Percentiles rank a stretch among this genome's conserved stretches.
Conservation (phyloP, 441 rosid species). For the Bruguiera hainesii region DNA sequence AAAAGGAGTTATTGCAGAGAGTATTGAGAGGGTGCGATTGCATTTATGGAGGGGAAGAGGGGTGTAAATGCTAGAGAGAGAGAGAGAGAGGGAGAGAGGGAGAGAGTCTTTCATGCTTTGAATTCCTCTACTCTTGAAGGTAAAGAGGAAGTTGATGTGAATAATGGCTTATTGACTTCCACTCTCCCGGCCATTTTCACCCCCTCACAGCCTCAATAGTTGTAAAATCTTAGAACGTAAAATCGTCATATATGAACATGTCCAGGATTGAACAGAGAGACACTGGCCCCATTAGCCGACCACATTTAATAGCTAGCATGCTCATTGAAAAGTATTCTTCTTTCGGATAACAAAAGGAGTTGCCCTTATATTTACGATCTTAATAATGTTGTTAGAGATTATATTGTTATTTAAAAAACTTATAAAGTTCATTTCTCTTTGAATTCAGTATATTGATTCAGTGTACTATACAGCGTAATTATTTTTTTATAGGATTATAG, state of each 20-base stretch:
- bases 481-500: no score
- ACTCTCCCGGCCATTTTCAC: background rate
- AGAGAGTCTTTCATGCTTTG: background rate
- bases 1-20: conserved; percentile 60
- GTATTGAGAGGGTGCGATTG: conserved; percentile 60
- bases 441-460: no score
- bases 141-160: background rate
- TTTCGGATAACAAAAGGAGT: no score
- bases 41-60: conserved; percentile 63
- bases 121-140: background rate
- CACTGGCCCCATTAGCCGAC: no score
- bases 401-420: no score
- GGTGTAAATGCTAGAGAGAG: conserved; percentile 44
- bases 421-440: no score
- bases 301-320: no score
- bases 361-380: background rate
- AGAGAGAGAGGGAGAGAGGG: conserved; percentile 16
- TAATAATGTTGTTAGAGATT: background rate
- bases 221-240: background rate
- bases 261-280: no score
- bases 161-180: conserved; percentile 3
- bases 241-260: no score
- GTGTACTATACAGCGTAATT: no score
- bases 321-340: no score
- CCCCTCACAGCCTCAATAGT: background rate